Evolutionary conservation across 352 stramenopile genomes (phyloP).

Genomic region (Phytophthora sojae): DNA sequence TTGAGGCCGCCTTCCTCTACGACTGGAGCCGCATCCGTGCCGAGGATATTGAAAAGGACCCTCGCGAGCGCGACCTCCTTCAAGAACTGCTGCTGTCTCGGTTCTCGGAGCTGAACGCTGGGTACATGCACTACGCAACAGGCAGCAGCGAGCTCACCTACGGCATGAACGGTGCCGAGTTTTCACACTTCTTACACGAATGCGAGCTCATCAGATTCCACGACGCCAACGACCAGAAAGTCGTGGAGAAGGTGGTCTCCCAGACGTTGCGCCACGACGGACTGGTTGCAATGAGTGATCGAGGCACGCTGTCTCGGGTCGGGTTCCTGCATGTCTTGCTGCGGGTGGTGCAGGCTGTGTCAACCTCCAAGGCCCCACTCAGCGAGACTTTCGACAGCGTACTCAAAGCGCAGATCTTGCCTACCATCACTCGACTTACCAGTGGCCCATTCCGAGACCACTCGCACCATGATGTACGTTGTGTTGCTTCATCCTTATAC

Average conservation of each 20-base stretch:
- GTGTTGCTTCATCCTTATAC: not conserved
- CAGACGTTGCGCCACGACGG: constrained; percentile 47
- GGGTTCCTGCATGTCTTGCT: constrained; percentile 78
- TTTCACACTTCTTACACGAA: constrained; percentile 83
- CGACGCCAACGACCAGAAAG: constrained; percentile 55
- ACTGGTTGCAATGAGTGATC: constrained; percentile 62
- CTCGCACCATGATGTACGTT: constrained; percentile 75
- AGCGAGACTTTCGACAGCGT: constrained; percentile 49
- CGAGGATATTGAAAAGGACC: constrained; percentile 54
- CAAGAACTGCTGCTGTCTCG: constrained; percentile 67
- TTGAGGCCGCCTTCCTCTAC: constrained; percentile 84
- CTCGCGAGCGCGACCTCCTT: constrained; percentile 43
- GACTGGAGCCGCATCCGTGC: constrained; percentile 68
- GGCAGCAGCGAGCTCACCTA: constrained; percentile 72
- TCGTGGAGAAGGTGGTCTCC: constrained; percentile 31
- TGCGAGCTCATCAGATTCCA: constrained; percentile 53
- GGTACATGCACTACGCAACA: constrained; percentile 81
- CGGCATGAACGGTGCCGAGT: constrained; percentile 71
- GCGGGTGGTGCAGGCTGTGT: constrained; percentile 39
- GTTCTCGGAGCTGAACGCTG: constrained; percentile 62
- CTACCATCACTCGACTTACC: constrained; percentile 66
- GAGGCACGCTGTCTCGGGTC: constrained; percentile 64
- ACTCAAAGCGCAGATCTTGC: constrained; percentile 54
- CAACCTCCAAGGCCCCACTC: constrained; percentile 18
- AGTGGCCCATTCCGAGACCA: constrained; percentile 76